Conservation (phyloP, 176 grass and related monocot species). For the Juncus inflexus region DNA sequence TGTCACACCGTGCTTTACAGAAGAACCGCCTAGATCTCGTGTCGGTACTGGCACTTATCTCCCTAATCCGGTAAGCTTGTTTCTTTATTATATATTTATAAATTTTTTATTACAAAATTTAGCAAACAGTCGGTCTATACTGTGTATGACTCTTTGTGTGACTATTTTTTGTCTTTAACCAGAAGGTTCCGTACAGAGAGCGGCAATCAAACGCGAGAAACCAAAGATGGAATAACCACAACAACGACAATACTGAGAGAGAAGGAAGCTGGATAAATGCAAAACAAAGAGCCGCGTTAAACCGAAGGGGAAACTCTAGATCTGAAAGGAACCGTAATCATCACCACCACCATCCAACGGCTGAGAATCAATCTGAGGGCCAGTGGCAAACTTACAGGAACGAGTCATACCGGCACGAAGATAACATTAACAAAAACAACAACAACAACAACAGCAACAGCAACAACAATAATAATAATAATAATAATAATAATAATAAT, state of each 20-base stretch:
- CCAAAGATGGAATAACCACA: conserved; percentile 57
- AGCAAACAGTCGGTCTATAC: not conserved
- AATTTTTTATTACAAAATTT: conserved; percentile 9
- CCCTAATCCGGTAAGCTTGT: conserved; percentile 85
- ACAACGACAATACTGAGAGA: conserved; percentile 51
- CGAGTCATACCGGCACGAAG: conserved; percentile 58
- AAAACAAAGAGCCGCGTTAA: conserved; percentile 49
- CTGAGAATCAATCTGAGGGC: conserved; percentile 52
- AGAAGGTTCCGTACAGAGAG: conserved; percentile 63
- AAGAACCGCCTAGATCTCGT: conserved; percentile 79
- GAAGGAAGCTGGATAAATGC: conserved; percentile 70
- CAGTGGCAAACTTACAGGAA: conserved; percentile 60
- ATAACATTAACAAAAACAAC: conserved; percentile 33
- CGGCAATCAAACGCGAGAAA: conserved; percentile 60
- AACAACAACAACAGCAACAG: no score
- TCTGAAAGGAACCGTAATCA: conserved; percentile 46
- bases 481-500: conserved; percentile 27
- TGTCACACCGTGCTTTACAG: conserved; percentile 37
- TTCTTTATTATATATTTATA: not conserved
- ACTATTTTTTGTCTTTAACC: conserved; percentile 17
- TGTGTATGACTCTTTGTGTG: conserved; percentile 18
- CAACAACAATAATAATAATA: conserved; percentile 39
- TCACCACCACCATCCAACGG: conserved; percentile 34
- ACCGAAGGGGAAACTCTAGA: conserved; percentile 45
- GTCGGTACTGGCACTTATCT: conserved; percentile 89